Evolutionary conservation across 202 grass and related monocot genomes (phyloP), one percentile per base, ranked within the genome.

Genomic region (Miscanthus sacchariflorus): DNA sequence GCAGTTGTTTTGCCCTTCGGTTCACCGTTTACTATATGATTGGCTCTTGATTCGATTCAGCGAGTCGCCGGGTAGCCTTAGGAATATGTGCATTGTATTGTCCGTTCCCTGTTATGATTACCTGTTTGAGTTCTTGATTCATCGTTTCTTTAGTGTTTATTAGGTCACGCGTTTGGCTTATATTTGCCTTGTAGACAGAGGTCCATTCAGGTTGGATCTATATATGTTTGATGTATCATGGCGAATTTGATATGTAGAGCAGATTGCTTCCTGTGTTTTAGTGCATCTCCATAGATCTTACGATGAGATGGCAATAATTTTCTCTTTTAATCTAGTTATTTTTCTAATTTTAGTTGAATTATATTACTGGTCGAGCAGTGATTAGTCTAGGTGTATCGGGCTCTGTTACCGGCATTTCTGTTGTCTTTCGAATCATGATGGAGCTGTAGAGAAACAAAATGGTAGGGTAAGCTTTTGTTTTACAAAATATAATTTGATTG

Each of bases 1-100:
- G 49, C 2, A 9, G 17, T 2, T 18, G 15, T 6, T 33, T 25
- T 27, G 5, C 30, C 6, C 9, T 27, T 52, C 13, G 49, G 49
- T 52, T 52, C 49, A 52, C 5, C 13, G 40, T 50, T 10, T 10
- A 12, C 43, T 66, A 11, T 64, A 24, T 25, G 27, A 24, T 17
- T 12, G 46, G 72, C 76, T 85, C 72, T 76, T 77, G 61, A 68
- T 68, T 38, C 19, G 28, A 49, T 17, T 25, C 10, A 67, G 36
- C 7, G 28, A 77, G 28, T 52, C 19, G 0, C 18, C 4, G 9
- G 6, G 25, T 24, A 45, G 25, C 8, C 56, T 3, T 65, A 59
- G 21, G 42, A 33, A 30, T n/a, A 10, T 45, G 70, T 35, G 27
- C 72, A 67, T 50, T 76, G 7, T 56, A 9, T 23, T 18, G 4